Base-by-base conservation (phyloP, 2,329 filamentous ascomycete genomes). In the Aspergillus latus region DNA sequence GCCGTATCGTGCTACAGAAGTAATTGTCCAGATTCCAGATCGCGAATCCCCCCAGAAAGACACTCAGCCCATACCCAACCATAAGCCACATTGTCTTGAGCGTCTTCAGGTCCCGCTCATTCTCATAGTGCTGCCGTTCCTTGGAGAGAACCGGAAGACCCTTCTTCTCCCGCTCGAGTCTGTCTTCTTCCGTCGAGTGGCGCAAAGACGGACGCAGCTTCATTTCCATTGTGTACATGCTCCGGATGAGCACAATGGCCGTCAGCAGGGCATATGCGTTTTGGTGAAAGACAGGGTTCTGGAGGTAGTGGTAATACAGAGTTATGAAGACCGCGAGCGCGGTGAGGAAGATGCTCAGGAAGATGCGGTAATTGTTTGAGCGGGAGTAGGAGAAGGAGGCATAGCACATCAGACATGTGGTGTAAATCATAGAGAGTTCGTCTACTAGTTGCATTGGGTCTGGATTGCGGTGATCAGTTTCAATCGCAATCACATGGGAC, bases 211-310 rank as follows among this genome's bases (percentile, higher is more conserved):
- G 86, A 9, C 86, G 80, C 39, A 89, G 76, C 34, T 80, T 83
- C 49, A 80, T 72, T 64, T 90, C 87, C 88, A 93, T 93, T 28
- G 89, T 84, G 69, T 85, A 90, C 78, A 92, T 87, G 64, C 86
- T 88, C 34, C 88, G 85, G 52, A 88, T 77, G 26, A 94, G 80
- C 21, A 93, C 84, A 42, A 86, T 78, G 4, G 81, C 80, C 0
- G 90, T 94, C 43, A 95, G 76, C 3, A 88, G 68, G 1, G 86
- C 89, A 64, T 92, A 95, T 4, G 87, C 88, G 59, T 85, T 86
- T 70, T 95, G 90, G 74, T 95, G 91, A 72, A 95, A 95, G 1
- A 84, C 78, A 0, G 91, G 90, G 62, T 95, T 87, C 68, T 92
- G 90, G 13, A 92, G 84, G 60, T 89, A 85, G 68, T 92, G 88